phyloP scores from a whole-genome alignment of 148 eudicot species.

The Silene conica region DNA sequence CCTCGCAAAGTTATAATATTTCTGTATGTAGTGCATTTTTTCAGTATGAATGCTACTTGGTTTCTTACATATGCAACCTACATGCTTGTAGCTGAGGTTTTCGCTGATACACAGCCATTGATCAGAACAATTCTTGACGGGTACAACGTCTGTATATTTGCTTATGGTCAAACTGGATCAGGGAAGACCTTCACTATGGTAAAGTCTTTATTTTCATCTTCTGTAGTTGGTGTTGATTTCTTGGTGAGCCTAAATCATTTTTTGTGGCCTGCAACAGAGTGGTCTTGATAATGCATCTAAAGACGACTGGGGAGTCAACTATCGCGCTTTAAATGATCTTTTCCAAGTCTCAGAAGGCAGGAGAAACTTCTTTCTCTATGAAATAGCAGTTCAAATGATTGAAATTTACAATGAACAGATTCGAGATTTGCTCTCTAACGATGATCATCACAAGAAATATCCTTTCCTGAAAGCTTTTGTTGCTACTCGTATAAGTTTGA shows the following conservation, averaged over 20 bases:
- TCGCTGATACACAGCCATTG: constrained; percentile 55
- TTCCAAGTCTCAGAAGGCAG: constrained; percentile 53
- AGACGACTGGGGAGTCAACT: constrained; percentile 68
- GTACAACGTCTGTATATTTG: constrained; percentile 72
- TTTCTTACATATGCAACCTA: constrained; percentile 12
- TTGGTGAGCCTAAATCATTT: constrained; percentile 10
- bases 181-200: constrained; percentile 86
- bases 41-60: neutral
- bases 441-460: constrained; percentile 63
- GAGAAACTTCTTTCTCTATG: constrained; percentile 42
- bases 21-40: neutral
- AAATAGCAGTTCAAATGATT: constrained; percentile 66
- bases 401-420: constrained; percentile 81
- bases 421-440: constrained; percentile 54
- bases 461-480: constrained; percentile 31
- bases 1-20: neutral
- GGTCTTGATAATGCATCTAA: constrained; percentile 60
- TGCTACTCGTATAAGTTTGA: neutral
- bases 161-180: constrained; percentile 87
- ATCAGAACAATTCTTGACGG: constrained; percentile 75
- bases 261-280: constrained; percentile 26
- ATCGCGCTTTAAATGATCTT: constrained; percentile 61
- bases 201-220: constrained; percentile 11
- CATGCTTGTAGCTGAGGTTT: constrained; percentile 45
- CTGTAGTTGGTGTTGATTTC: neutral